Percentiles rank a stretch among this genome's conserved stretches.
phyloP scores from a whole-genome alignment of 2,329 filamentous ascomycete genomes.

The Cytospora schulzeri region DNA sequence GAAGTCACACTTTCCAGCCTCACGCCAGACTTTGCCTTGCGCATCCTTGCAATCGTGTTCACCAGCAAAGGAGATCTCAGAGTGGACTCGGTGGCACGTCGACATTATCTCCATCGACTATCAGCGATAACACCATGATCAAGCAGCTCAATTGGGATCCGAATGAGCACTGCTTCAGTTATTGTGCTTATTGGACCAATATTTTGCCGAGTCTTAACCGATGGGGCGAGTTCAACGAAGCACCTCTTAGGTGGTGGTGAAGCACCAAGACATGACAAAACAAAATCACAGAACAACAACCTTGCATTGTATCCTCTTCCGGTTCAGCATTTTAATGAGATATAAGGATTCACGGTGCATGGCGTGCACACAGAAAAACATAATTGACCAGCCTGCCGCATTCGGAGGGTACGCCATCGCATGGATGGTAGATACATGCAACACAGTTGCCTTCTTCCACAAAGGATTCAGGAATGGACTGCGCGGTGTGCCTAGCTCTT shows the following conservation, averaged over 20 bases:
- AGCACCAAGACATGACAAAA: neutral
- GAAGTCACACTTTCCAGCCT: neutral
- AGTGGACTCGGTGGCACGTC: neutral
- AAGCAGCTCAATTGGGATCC: neutral
- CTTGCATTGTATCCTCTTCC: neutral
- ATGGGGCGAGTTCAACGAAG: neutral
- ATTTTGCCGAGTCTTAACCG: neutral
- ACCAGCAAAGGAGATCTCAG: neutral
- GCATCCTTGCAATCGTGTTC: too few relatives aligned
- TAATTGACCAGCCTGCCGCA: neutral
- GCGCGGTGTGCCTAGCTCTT: constrained; percentile 17
- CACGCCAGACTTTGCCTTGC: neutral
- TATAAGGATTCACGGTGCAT: neutral
- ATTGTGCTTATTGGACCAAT: neutral
- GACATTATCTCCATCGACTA: neutral
- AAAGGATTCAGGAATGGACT: neutral
- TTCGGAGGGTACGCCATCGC: neutral
- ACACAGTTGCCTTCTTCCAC: neutral
- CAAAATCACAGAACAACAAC: neutral
- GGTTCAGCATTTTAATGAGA: neutral
- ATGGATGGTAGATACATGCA: constrained; percentile 1
- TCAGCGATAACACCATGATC: neutral
- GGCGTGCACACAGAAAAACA: neutral
- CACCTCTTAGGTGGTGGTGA: neutral
- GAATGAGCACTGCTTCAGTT: neutral